phyloP scores from a whole-genome alignment of 768 basidiomycete genomes.

The Russula earlei region DNA sequence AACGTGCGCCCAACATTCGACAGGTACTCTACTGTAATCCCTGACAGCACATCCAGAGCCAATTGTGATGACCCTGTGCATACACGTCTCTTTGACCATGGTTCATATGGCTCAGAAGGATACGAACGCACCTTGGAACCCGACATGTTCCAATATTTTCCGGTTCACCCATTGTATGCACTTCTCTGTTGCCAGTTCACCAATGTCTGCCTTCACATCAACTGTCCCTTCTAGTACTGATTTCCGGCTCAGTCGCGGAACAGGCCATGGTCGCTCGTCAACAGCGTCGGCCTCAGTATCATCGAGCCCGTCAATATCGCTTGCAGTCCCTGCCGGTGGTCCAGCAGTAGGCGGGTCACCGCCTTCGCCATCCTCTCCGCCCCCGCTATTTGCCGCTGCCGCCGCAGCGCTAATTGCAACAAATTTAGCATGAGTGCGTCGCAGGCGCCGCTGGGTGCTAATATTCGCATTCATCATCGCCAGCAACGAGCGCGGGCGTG shows the following conservation, averaged over 20 bases:
- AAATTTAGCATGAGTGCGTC: constrained; percentile 66
- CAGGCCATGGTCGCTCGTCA: constrained; percentile 53
- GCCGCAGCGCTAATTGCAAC: constrained; percentile 41
- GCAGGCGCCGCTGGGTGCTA: constrained; percentile 60
- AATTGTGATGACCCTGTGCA: constrained; percentile 58
- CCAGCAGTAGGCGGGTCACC: not conserved
- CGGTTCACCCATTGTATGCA: constrained; percentile 64
- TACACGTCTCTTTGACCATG: not conserved
- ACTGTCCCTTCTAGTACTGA: constrained; percentile 17
- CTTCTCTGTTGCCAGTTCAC: constrained; percentile 46
- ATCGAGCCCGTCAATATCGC: constrained; percentile 21
- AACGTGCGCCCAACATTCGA: constrained; percentile 82
- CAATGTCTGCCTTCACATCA: constrained; percentile 39
- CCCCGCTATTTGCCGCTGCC: constrained; percentile 24
- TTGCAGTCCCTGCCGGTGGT: not conserved
- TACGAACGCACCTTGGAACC: constrained; percentile 70
- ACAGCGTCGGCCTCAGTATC: constrained; percentile 42
- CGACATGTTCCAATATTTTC: constrained; percentile 81
- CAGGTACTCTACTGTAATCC: constrained; percentile 73
- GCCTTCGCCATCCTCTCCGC: constrained; percentile 25
- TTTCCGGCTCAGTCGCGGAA: constrained; percentile 12
- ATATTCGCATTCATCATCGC: constrained; percentile 69
- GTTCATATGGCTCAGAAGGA: not conserved
- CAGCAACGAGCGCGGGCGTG: constrained; percentile 38
- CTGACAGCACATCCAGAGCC: constrained; percentile 67